Base-by-base conservation (phyloP, 768 basidiomycete genomes). In the Lactarius vividus region DNA sequence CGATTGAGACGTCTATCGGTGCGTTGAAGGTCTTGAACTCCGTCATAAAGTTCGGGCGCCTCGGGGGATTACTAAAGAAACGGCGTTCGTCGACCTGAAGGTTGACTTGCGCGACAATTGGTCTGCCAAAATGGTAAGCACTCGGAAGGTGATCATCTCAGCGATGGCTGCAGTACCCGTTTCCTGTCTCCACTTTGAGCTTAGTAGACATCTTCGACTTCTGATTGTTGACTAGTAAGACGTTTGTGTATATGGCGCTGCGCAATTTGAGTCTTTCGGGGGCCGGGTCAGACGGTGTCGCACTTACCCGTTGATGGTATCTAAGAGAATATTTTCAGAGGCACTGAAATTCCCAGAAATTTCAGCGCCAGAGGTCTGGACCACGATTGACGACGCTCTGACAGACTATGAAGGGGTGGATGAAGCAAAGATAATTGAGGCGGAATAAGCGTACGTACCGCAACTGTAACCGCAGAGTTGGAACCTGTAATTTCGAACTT, bases 261-360 rank as follows among this genome's bases (percentile, higher is more conserved):
- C 52, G 26, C 61, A 13, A 59, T 26, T 68, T 49, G 59, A 5
- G 69, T 69, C 57, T 68, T 54, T 52, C 16, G 29, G 20, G 54
- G 59, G 52, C 46, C 42, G 40, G 29, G 37, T 39, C 37, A 57
- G 42, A 59, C 4, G 20, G 57, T 40, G 49, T 61, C 57, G 72
- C 35, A 70, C 79, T 64, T 74, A 88, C 88, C 85, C 87, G 74
- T 82, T 78, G 52, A 88, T 77, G 4, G 83, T 86, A 67, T 87
- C 87, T 61, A 89, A 71, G 33, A 75, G 70, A 18, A 90, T 74
- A 20, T 80, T 77, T 11, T 78, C 66, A 0, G 83, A 78, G 7
- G 79, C 83, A 64, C 81, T 77, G 72, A 85, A 88, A 8, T 74
- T 74, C 23, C 88, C 88, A 28, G 73, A 70, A 31, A 90, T 83